phyloP scores from a whole-genome alignment of 306 rosid genomes.

The Potentilla sterilis region DNA sequence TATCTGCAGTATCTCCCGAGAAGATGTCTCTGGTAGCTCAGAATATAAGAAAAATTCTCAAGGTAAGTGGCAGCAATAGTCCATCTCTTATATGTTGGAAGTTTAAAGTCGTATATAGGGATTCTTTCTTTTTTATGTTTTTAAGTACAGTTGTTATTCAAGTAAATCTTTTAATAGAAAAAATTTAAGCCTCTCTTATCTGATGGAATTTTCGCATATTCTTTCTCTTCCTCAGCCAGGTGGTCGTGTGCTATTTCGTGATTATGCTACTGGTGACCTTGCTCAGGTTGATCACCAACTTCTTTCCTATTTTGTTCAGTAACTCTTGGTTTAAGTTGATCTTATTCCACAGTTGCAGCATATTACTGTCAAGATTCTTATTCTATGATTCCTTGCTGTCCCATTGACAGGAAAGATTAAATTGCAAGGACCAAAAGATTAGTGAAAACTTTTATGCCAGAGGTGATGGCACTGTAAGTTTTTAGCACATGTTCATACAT shows the following conservation, averaged over 20 bases:
- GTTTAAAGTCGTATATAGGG: not conserved
- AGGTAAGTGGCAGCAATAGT: slow-evolving; percentile 37
- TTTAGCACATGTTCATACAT: slow-evolving; percentile 14
- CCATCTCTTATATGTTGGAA: slow-evolving; percentile 1
- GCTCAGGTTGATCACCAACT: slow-evolving; percentile 70
- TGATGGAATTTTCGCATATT: slow-evolving; percentile 20
- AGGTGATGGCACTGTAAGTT: slow-evolving; percentile 95
- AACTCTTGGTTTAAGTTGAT: slow-evolving; percentile 7
- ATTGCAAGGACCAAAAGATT: slow-evolving; percentile 82
- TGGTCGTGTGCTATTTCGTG: slow-evolving; percentile 77
- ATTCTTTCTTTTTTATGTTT: not conserved
- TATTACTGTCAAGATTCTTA: not conserved
- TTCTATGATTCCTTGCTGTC: slow-evolving; percentile 8
- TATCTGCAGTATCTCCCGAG: slow-evolving; percentile 96
- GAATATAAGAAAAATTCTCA: slow-evolving; percentile 70
- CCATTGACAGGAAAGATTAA: slow-evolving; percentile 67
- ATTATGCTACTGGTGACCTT: slow-evolving; percentile 92
- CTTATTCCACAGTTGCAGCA: not conserved
- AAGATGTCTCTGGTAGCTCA: slow-evolving; percentile 78
- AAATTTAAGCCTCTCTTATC: slow-evolving; percentile 15
- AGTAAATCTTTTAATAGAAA: slow-evolving; percentile 12
- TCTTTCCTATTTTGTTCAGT: slow-evolving; percentile 7
- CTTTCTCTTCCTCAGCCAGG: slow-evolving; percentile 55
- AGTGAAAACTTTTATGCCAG: slow-evolving; percentile 87
- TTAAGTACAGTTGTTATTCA: not conserved